phyloP scores from a whole-genome alignment of 352 stramenopile species.

The Globisporangium cylindrosporum region DNA sequence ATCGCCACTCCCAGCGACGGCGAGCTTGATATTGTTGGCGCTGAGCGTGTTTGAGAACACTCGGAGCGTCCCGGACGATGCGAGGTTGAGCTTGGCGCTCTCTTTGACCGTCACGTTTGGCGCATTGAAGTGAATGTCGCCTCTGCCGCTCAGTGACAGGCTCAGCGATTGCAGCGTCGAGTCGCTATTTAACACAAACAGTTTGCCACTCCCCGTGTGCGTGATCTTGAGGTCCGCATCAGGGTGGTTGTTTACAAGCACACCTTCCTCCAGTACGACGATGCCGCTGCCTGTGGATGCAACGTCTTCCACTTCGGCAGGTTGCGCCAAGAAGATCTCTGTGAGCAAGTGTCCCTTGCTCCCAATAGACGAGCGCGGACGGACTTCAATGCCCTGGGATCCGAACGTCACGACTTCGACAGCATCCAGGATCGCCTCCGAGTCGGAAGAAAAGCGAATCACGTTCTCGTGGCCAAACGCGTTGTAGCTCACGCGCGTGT shows the following conservation, averaged over 20 bases:
- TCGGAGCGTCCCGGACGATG: conserved; percentile 18
- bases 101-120: conserved; percentile 15
- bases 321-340: conserved; percentile 25
- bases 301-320: conserved; percentile 16
- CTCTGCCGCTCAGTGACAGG: conserved; percentile 25
- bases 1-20: conserved; percentile 21
- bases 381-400: conserved; percentile 19
- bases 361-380: not conserved
- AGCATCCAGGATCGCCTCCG: conserved; percentile 11
- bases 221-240: conserved; percentile 16
- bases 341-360: conserved; percentile 23
- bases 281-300: conserved; percentile 7
- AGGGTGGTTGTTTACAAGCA: conserved; percentile 20
- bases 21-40: conserved; percentile 9
- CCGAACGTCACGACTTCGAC: conserved; percentile 16
- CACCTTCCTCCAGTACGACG: conserved; percentile 27
- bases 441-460: conserved; percentile 25
- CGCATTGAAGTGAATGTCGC: conserved; percentile 27
- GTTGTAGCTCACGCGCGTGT: conserved; percentile 29
- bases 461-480: conserved; percentile 13
- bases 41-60: conserved; percentile 18
- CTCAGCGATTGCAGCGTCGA: conserved; percentile 20
- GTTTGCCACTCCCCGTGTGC: conserved; percentile 20
- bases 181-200: conserved; percentile 21
- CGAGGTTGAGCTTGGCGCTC: conserved; percentile 4